A percentile compares a stretch with the other conserved stretches of the same genome.
Evolutionary conservation across 441 rosid species (phyloP).

Genomic region (Macaranga tanarius): DNA sequence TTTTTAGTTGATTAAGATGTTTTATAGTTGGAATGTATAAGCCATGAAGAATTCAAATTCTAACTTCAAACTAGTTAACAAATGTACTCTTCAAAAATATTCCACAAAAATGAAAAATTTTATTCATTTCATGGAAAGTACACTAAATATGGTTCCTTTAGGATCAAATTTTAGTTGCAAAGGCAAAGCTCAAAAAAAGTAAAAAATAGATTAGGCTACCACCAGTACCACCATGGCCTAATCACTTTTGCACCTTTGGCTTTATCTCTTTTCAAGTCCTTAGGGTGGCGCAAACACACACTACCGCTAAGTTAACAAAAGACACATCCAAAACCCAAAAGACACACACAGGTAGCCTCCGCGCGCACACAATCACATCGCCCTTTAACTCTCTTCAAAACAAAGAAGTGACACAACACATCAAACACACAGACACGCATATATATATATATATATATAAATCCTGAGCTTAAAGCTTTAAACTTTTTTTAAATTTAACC

Average conservation of each 20-base stretch:
- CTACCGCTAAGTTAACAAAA: not conserved
- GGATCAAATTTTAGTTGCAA: too few relatives aligned
- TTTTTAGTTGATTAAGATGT: too few relatives aligned
- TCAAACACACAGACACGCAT: too few relatives aligned
- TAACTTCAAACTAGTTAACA: too few relatives aligned
- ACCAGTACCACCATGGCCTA: not conserved
- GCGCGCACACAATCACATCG: not conserved
- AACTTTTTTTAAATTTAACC: not conserved
- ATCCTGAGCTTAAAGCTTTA: slow-evolving; percentile 8
- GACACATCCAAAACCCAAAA: slow-evolving; percentile 1
- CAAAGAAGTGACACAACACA: not conserved
- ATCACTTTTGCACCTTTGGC: not conserved
- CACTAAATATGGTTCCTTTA: too few relatives aligned
- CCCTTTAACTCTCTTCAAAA: not conserved
- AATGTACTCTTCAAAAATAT: too few relatives aligned
- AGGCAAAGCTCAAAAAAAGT: too few relatives aligned
- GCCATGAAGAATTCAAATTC: too few relatives aligned
- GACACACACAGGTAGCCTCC: slow-evolving; percentile 3
- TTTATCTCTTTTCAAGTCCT: not conserved
- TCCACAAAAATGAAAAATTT: too few relatives aligned
- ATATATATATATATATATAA: not conserved
- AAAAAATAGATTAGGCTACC: too few relatives aligned
- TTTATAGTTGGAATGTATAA: too few relatives aligned
- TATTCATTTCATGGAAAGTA: too few relatives aligned
- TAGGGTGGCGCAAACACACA: slow-evolving; percentile 3